Base-by-base conservation (phyloP, 345 rosid genomes). In the Triadica sebifera region DNA sequence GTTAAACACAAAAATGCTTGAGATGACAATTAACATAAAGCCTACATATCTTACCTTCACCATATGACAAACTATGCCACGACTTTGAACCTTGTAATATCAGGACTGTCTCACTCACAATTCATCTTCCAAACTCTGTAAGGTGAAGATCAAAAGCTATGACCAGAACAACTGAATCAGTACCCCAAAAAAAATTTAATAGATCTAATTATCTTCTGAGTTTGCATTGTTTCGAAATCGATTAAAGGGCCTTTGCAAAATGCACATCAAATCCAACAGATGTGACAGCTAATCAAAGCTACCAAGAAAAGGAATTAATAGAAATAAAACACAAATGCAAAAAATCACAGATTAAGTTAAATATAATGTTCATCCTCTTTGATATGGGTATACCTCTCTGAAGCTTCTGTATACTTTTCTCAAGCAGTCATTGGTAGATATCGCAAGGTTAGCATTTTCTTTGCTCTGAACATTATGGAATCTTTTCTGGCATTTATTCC, bases 121-220 rank as follows among this genome's bases (percentile, higher is more conserved):
- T 65, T 89, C 94, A 73, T 95, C 98, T 85, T 95, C 98, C 90
- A 95, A 83, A 82, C 98, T 95, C 99, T 93, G 90, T 67, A 53
- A 67, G 60, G 87, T 58, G 51, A 43, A 37, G n/a, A 52, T 10
- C 13, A 29, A 29, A 11, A 22, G 50, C 12, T 12, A 64, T 19
- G 16, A 2, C 19, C 3, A 65, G 29, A 65, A 45, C 1, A 51
- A 50, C 17, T 7, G 15, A 20, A 39, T 29, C 34, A 29, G 34
- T 29, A 29, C 34, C 34, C 34, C 1, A 2, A 29, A 29, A 29
- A 29, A 29, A 29, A 29, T 29, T 2, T 2, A 29, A 29, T 29
- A 29, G 34, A 29, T 29, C 34, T 1, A 29, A 29, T 29, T 2
- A 29, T 29, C 34, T 29, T 29, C 1, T 2, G 2, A 29, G 34